Evolutionary conservation across 306 rosid species (phyloP), one percentile per base, ranked within the genome.

Genomic region (Casuarina cunninghamiana): DNA sequence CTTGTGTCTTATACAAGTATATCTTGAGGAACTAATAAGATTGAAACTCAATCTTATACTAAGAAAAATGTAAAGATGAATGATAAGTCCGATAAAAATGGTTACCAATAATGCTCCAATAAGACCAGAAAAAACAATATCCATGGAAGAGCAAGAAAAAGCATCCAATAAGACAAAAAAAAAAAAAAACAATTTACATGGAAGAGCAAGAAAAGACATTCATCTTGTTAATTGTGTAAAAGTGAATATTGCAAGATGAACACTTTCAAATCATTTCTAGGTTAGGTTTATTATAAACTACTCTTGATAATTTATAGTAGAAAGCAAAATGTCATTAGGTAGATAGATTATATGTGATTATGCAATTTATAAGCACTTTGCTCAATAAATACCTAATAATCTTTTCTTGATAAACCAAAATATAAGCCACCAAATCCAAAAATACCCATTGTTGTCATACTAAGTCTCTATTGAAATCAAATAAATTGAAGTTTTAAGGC

Each of bases 1-100:
- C 99, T 96, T 53, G 99, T 93, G 70, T 98, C 98, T 98, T 93
- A 79, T 73, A 63, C 69, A 67, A 3, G 50, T 67, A 58, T 82
- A 86, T 63, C 78, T 71, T 15, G 63, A 73, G 54, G 75, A 73
- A 80, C 69, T 80, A 65, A 65, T 53, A 79, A 63, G 77, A 26
- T 80, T 67, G n/a, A 79, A 66, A 66, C 48, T 83, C 70, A 62
- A 58, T 70, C 3, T 26, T 35, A 48, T 65, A 66, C 21, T 49
- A 83, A 53, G 63, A 65, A 45, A 65, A 45, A 45, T 15, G 38
- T 46, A 76, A 38, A 51, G 41, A 38, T 10, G 60, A 63, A 6
- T 49, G 32, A 5, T 35, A 35, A 48, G 21, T 50, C 45, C 53
- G 73, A 7, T 51, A 49, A 41, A n/a, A 57, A 46, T 50, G 51